These are phyloP conservation scores for Leccinum aurantiacum DNA, from an alignment of 768 basidiomycete species.

Conservation along the genomic window DNA sequence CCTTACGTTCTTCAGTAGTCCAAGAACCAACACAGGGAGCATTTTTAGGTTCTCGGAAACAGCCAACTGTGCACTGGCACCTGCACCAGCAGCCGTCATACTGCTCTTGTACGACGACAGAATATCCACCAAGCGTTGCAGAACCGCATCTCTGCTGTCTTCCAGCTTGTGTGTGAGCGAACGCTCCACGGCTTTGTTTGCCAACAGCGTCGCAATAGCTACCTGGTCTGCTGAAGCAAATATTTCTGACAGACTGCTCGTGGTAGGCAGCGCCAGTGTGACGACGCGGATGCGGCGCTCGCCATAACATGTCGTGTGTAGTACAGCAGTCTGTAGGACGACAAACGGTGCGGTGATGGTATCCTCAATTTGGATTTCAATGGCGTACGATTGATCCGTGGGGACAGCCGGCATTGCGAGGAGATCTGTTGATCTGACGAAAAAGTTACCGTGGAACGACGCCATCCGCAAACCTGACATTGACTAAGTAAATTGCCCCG, in stretches of 20 bases:
- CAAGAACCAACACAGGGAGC: conserved; percentile 87
- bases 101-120: conserved; percentile 89
- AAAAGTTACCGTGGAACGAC: conserved; percentile 98
- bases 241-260: conserved; percentile 82
- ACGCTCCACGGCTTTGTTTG: conserved; percentile 92
- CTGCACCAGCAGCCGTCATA: conserved; percentile 92
- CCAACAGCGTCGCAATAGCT: conserved; percentile 78
- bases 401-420: conserved; percentile 97
- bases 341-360: conserved; percentile 88
- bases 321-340: conserved; percentile 90
- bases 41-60: conserved; percentile 93
- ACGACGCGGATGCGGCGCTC: conserved; percentile 91
- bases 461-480: conserved; percentile 83
- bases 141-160: conserved; percentile 82
- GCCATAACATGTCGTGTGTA: conserved; percentile 93
- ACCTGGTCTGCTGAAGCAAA: conserved; percentile 90
- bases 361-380: conserved; percentile 96
- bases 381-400: conserved; percentile 92
- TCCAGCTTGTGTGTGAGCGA: conserved; percentile 83
- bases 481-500: background rate
- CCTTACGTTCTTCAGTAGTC: conserved; percentile 86
- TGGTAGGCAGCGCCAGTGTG: conserved; percentile 85
- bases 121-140: conserved; percentile 82
- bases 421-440: conserved; percentile 94
- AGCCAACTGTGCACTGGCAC: conserved; percentile 91